phyloP scores from a whole-genome alignment of 2,329 filamentous ascomycete species.

The Leptographium lundbergii region DNA sequence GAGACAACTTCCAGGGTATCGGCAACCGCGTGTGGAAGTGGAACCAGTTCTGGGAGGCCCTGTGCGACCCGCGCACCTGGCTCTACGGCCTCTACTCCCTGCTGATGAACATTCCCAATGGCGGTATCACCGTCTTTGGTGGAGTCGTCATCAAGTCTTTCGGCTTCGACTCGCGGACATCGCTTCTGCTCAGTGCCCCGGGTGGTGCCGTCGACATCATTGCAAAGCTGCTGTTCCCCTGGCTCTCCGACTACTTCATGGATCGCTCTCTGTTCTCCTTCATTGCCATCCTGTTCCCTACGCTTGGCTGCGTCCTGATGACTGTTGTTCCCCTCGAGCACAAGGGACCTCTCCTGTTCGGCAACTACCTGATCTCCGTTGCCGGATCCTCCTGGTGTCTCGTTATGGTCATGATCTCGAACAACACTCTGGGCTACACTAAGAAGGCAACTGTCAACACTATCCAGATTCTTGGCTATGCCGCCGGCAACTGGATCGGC shows the following conservation, averaged over 20 bases:
- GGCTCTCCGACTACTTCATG: not conserved
- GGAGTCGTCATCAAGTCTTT: not conserved
- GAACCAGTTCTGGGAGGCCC: conserved; percentile 32
- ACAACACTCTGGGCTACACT: conserved; percentile 1
- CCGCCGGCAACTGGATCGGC: conserved; percentile 37
- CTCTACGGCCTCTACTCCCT: not conserved
- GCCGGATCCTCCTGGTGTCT: not conserved
- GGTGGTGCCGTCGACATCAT: not conserved
- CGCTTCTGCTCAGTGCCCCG: not conserved
- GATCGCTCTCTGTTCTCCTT: not conserved
- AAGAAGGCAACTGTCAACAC: not conserved
- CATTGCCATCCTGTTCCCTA: conserved; percentile 1
- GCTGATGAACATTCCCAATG: conserved; percentile 3
- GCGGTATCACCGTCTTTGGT: conserved; percentile 1
- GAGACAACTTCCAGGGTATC: conserved; percentile 44
- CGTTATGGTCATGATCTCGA: conserved; percentile 1
- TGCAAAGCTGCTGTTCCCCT: conserved; percentile 1
- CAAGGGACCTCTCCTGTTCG: not conserved
- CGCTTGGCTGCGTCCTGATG: not conserved
- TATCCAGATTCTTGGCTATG: not conserved
- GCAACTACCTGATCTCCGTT: not conserved
- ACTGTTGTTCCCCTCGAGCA: not conserved
- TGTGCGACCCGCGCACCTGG: conserved; percentile 22
- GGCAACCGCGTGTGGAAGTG: conserved; percentile 35
- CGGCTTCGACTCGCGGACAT: not conserved